Evolutionary conservation across 1,139 yeast genomes (phyloP).

Genomic region (Barnettozyma hawaiiensis): DNA sequence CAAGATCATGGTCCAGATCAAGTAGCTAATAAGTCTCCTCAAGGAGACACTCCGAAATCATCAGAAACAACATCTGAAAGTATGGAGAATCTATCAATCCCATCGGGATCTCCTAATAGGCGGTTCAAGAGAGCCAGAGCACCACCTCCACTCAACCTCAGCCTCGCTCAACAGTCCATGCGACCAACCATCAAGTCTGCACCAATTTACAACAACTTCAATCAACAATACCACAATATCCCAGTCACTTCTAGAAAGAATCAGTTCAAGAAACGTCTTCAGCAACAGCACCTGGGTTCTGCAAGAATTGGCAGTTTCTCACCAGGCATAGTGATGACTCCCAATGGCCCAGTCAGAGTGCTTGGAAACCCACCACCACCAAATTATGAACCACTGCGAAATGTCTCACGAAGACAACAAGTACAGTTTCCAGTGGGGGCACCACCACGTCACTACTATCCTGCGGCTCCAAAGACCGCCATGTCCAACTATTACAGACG

Average conservation of each 20-base stretch:
- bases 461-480: slow-evolving; percentile 19
- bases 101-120: slow-evolving; percentile 27
- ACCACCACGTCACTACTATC: background rate
- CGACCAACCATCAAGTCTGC: slow-evolving; percentile 41
- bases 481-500: slow-evolving; percentile 9
- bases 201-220: slow-evolving; percentile 33
- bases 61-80: slow-evolving; percentile 19
- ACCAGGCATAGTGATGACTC: slow-evolving; percentile 6
- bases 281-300: background rate
- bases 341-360: slow-evolving; percentile 7
- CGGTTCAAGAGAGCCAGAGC: slow-evolving; percentile 40
- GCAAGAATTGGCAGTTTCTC: background rate
- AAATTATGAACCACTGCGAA: background rate
- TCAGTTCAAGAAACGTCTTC: slow-evolving; percentile 9
- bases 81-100: slow-evolving; percentile 27
- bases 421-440: too few relatives aligned
- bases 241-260: slow-evolving; percentile 18
- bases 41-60: slow-evolving; percentile 9
- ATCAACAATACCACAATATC: slow-evolving; percentile 9
- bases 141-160: slow-evolving; percentile 40
- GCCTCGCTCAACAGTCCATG: slow-evolving; percentile 15
- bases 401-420: slow-evolving; percentile 4
- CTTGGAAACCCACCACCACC: slow-evolving; percentile 1
- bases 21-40: slow-evolving; percentile 12
- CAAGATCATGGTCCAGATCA: too few relatives aligned